These are phyloP conservation scores for Paecilomyces fulvus DNA, from an alignment of 2,329 filamentous ascomycete species.

Conservation along the genomic window DNA sequence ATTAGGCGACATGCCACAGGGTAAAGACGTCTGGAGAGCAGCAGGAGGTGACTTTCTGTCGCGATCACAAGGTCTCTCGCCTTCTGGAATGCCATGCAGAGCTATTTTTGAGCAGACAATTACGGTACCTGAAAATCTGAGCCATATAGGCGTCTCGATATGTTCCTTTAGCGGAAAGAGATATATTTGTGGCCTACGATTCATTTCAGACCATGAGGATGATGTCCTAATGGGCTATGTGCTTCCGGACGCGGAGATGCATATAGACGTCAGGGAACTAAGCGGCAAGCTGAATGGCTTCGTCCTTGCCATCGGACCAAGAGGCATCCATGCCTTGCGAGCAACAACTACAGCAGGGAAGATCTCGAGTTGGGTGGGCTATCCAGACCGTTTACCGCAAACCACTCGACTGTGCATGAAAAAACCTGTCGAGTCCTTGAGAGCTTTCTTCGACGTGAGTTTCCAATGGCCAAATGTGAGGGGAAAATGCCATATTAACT, in stretches of 20 bases:
- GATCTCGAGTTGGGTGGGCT: conserved; percentile 11
- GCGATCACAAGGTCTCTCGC: neutral
- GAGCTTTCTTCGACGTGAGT: conserved; percentile 11
- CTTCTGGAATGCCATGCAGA: conserved; percentile 6
- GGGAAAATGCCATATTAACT: neutral
- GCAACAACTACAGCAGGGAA: conserved; percentile 6
- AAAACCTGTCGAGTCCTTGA: conserved; percentile 9
- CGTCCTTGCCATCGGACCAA: conserved; percentile 8
- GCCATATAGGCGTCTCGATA: conserved; percentile 8
- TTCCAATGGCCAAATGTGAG: neutral
- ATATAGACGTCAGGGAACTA: conserved; percentile 2
- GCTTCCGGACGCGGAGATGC: conserved; percentile 2
- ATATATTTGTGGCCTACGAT: conserved; percentile 9
- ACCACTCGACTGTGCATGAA: conserved; percentile 11
- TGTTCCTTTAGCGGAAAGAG: conserved; percentile 5
- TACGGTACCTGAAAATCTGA: conserved; percentile 4
- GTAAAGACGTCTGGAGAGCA: conserved; percentile 3
- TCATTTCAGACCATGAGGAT: conserved; percentile 1
- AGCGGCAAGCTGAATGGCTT: conserved; percentile 7
- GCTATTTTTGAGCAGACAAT: conserved; percentile 7
- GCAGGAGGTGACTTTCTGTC: conserved; percentile 6
- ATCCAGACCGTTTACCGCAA: conserved; percentile 6
- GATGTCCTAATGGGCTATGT: conserved; percentile 8
- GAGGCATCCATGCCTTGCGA: conserved; percentile 12
- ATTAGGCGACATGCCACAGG: neutral